Conservation (phyloP, 2,329 filamentous ascomycete genomes). For the Penicillium sp. region DNA sequence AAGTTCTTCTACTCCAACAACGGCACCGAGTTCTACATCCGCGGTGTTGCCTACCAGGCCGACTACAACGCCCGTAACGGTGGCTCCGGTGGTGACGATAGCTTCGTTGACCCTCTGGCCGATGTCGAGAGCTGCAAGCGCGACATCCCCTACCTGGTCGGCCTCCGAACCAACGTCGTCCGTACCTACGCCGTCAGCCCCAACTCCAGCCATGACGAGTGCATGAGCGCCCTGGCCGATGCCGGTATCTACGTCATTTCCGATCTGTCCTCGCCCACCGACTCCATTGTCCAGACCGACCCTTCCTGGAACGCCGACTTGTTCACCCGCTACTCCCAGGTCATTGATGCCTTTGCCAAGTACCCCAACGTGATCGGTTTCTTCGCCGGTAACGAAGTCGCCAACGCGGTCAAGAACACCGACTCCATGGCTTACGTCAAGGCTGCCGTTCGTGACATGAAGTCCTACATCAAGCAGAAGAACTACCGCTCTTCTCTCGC, state of each 20-base stretch:
- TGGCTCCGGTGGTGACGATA: constrained; percentile 31
- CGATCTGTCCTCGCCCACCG: constrained; percentile 76
- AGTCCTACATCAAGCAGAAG: constrained; percentile 81
- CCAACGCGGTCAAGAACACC: constrained; percentile 82
- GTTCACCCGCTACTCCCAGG: constrained; percentile 75
- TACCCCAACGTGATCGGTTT: constrained; percentile 95
- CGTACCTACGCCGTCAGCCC: constrained; percentile 94
- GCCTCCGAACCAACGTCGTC: constrained; percentile 86
- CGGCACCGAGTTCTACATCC: constrained; percentile 76
- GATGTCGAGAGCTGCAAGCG: constrained; percentile 70
- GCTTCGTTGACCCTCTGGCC: constrained; percentile 80
- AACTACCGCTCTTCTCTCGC: constrained; percentile 70
- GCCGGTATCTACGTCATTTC: constrained; percentile 94
- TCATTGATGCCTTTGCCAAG: constrained; percentile 75
- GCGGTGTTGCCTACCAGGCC: constrained; percentile 89
- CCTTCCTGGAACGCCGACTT: constrained; percentile 77
- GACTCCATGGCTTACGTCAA: constrained; percentile 88
- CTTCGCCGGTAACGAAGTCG: constrained; percentile 96
- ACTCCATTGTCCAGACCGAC: constrained; percentile 80
- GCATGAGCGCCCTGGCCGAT: constrained; percentile 78
- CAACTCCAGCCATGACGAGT: constrained; percentile 69
- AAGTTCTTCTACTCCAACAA: constrained; percentile 90
- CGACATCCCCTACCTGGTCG: constrained; percentile 76
- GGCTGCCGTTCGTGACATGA: constrained; percentile 90
- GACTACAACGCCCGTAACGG: constrained; percentile 59